Percentiles rank a stretch among this genome's conserved stretches.
phyloP scores from a whole-genome alignment of 164 flowering plant species.

The Umbilicus rupestris region DNA sequence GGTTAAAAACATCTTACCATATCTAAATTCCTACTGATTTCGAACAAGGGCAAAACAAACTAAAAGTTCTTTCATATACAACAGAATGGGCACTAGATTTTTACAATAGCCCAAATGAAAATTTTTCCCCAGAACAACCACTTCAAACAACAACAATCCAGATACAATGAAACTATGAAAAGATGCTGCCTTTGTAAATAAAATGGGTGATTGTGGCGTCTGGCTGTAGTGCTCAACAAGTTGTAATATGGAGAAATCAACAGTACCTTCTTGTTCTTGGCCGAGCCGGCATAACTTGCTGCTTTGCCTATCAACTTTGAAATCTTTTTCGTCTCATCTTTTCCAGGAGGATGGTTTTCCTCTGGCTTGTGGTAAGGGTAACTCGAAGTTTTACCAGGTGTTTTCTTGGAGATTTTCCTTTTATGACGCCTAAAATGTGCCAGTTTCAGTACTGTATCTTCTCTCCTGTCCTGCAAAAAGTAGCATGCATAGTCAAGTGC shows the following conservation, averaged over 20 bases:
- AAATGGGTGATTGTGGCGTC: not conserved
- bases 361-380: conserved; percentile 73
- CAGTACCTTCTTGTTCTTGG: conserved; percentile 70
- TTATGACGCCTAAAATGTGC: conserved; percentile 81
- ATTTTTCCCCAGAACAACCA: not conserved
- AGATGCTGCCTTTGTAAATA: not conserved
- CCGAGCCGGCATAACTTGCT: conserved; percentile 62
- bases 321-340: conserved; percentile 72
- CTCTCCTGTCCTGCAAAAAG: conserved; percentile 73
- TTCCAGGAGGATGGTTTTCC: conserved; percentile 87
- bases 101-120: not conserved
- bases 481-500: not conserved
- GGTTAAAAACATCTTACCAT: too few relatives aligned
- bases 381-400: conserved; percentile 51
- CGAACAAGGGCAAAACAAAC: too few relatives aligned
- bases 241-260: not conserved
- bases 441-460: conserved; percentile 71
- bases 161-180: not conserved
- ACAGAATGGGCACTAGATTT: not conserved
- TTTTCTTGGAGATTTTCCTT: conserved; percentile 68
- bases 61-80: not conserved
- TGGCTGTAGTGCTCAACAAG: not conserved
- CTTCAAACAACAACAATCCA: not conserved
- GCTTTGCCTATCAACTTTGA: conserved; percentile 79
- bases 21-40: too few relatives aligned